Evolutionary conservation across 768 basidiomycete species (phyloP).

Genomic region (Auriscalpium microsporum): DNA sequence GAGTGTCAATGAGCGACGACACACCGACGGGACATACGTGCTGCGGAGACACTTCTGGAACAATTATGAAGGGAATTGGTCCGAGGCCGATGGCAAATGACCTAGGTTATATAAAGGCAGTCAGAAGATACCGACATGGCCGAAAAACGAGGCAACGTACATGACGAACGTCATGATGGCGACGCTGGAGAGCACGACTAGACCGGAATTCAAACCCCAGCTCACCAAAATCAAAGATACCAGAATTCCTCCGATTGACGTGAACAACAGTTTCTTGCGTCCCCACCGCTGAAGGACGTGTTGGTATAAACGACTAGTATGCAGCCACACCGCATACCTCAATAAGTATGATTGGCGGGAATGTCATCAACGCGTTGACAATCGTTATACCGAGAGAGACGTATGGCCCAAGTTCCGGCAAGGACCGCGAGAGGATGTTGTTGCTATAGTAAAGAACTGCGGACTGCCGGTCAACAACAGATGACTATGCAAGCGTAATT

Average conservation of each 20-base stretch:
- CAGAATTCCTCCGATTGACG: slow-evolving; percentile 61
- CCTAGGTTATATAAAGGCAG: slow-evolving; percentile 27
- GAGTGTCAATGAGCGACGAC: background rate
- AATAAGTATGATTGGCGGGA: slow-evolving; percentile 81
- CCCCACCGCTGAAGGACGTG: slow-evolving; percentile 50
- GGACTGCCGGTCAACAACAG: background rate
- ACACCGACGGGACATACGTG: slow-evolving; percentile 41
- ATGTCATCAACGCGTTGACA: slow-evolving; percentile 76
- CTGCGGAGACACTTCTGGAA: slow-evolving; percentile 80
- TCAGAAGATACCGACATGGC: background rate
- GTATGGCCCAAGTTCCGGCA: slow-evolving; percentile 74
- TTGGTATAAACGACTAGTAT: background rate
- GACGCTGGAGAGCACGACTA: slow-evolving; percentile 55
- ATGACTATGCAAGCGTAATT: slow-evolving; percentile 1
- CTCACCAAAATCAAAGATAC: slow-evolving; percentile 61
- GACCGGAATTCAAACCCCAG: slow-evolving; percentile 55
- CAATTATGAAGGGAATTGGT: slow-evolving; percentile 87
- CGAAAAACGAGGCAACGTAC: slow-evolving; percentile 30
- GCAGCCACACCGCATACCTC: slow-evolving; percentile 42
- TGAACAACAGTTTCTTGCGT: slow-evolving; percentile 54
- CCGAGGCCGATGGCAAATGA: slow-evolving; percentile 88
- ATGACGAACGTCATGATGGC: slow-evolving; percentile 76
- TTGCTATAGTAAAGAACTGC: slow-evolving; percentile 88
- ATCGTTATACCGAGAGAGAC: slow-evolving; percentile 79
- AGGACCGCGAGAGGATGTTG: slow-evolving; percentile 69